phyloP scores from a whole-genome alignment of 257 asterid species.

The Solanum medicagineum region DNA sequence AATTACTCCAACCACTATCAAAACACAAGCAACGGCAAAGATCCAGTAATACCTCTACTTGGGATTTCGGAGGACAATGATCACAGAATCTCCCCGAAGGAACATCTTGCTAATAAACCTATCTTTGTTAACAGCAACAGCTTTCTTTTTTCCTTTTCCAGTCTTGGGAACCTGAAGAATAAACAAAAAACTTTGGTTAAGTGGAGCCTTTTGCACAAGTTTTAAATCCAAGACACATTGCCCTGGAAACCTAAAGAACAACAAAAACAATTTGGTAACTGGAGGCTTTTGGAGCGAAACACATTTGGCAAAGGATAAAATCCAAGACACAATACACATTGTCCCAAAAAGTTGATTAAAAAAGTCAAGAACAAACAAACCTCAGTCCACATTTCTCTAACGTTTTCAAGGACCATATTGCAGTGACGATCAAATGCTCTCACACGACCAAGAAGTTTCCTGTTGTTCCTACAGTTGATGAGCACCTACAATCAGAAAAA shows the following conservation, averaged over 20 bases:
- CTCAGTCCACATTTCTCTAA: constrained; percentile 97
- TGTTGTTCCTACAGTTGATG: constrained; percentile 73
- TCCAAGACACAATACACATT: background rate
- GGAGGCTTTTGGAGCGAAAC: background rate
- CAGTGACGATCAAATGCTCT: constrained; percentile 91
- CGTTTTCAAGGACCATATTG: constrained; percentile 90
- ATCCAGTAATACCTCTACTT: constrained; percentile 37
- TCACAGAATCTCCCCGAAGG: constrained; percentile 88
- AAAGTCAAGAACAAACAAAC: constrained; percentile 8
- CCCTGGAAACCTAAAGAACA: constrained; percentile 35
- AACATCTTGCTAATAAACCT: constrained; percentile 85
- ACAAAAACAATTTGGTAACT: background rate
- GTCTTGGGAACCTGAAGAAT: constrained; percentile 51
- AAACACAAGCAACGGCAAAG: background rate
- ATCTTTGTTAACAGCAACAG: constrained; percentile 78
- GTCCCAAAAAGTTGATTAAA: background rate
- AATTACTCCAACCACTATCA: background rate
- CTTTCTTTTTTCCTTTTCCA: constrained; percentile 90
- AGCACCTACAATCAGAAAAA: constrained; percentile 32
- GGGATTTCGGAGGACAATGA: constrained; percentile 78
- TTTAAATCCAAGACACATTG: background rate
- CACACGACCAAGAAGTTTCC: constrained; percentile 64
- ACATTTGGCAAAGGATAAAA: background rate
- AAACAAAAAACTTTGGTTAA: background rate
- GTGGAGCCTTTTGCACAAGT: background rate